Conservation (phyloP, 208 protist species). For the Trypanosoma cruzi region DNA sequence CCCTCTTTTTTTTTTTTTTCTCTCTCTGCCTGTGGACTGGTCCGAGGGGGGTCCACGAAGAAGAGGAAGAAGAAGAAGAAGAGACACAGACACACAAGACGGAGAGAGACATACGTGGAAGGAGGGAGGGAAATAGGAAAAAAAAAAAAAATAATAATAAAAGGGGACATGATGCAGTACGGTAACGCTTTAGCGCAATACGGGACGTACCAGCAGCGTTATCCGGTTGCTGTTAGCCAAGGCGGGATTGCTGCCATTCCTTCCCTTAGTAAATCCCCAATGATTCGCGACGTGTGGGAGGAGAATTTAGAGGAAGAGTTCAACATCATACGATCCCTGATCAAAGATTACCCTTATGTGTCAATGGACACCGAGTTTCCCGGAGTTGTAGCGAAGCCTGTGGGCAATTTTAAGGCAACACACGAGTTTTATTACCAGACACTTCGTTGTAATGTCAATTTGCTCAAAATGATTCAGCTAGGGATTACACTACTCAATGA, state of each 20-base stretch:
- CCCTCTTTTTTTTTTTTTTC: conserved; percentile 12
- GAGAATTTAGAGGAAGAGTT: conserved; percentile 98
- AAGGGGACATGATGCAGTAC: conserved; percentile 35
- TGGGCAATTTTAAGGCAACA: conserved; percentile 94
- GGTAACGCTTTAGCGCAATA: conserved; percentile 22
- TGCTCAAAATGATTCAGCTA: conserved; percentile 99
- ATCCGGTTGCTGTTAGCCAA: conserved; percentile 22
- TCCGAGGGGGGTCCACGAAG: too few species aligned
- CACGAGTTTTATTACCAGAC: conserved; percentile 98
- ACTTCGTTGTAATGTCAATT: conserved; percentile 98
- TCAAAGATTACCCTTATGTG: conserved; percentile 97
- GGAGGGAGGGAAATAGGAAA: not conserved
- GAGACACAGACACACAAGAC: not conserved
- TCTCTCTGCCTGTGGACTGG: conserved; percentile 6
- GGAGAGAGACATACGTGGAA: not conserved
- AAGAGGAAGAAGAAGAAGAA: too few species aligned
- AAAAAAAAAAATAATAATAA: not conserved
- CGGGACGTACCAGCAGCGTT: conserved; percentile 24
- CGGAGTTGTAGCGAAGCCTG: conserved; percentile 97
- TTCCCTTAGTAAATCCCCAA: conserved; percentile 86
- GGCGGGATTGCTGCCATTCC: conserved; percentile 34
- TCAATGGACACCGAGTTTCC: conserved; percentile 99
- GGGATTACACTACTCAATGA: conserved; percentile 98
- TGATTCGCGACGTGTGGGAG: conserved; percentile 97
- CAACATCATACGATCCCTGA: conserved; percentile 91